These are phyloP conservation scores for Ogataea naganishii DNA, from an alignment of 805 yeast genomes.

Conservation along the genomic window DNA sequence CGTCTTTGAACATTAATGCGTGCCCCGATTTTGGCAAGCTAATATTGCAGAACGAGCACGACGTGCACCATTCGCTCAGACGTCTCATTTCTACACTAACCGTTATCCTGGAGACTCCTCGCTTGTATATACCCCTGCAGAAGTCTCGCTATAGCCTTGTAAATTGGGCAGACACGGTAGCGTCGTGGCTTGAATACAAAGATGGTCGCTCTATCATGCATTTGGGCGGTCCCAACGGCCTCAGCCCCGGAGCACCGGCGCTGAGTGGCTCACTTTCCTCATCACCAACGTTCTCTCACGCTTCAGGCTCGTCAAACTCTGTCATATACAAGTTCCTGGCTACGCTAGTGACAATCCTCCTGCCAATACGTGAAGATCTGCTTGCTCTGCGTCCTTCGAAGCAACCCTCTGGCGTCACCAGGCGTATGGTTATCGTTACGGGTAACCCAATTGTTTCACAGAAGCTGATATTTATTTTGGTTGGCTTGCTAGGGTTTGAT, in stretches of 20 bases:
- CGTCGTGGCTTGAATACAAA: slow-evolving; percentile 48
- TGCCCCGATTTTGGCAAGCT: slow-evolving; percentile 29
- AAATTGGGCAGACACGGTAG: slow-evolving; percentile 43
- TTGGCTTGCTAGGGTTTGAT: slow-evolving; percentile 37
- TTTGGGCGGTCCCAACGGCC: slow-evolving; percentile 5
- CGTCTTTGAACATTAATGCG: too few relatives aligned
- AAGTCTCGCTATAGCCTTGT: slow-evolving; percentile 29
- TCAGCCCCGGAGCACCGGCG: neutral
- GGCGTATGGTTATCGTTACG: slow-evolving; percentile 43
- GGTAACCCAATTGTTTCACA: slow-evolving; percentile 51
- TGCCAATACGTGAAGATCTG: slow-evolving; percentile 28
- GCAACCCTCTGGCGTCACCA: slow-evolving; percentile 16
- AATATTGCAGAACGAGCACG: slow-evolving; percentile 34
- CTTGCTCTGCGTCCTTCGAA: slow-evolving; percentile 27
- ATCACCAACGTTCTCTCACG: slow-evolving; percentile 1
- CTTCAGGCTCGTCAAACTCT: slow-evolving; percentile 8
- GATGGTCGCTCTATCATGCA: slow-evolving; percentile 24
- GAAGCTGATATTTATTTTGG: slow-evolving; percentile 41
- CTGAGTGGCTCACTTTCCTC: slow-evolving; percentile 3
- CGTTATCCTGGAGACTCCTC: slow-evolving; percentile 35
- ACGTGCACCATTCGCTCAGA: slow-evolving; percentile 28
- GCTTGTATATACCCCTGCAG: slow-evolving; percentile 34
- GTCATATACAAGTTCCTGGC: slow-evolving; percentile 39
- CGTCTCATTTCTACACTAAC: slow-evolving; percentile 29
- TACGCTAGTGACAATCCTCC: slow-evolving; percentile 34